Evolutionary conservation across 2,329 filamentous ascomycete species (phyloP), one percentile per base, ranked within the genome.

Genomic region (Epichloe bromicola): DNA sequence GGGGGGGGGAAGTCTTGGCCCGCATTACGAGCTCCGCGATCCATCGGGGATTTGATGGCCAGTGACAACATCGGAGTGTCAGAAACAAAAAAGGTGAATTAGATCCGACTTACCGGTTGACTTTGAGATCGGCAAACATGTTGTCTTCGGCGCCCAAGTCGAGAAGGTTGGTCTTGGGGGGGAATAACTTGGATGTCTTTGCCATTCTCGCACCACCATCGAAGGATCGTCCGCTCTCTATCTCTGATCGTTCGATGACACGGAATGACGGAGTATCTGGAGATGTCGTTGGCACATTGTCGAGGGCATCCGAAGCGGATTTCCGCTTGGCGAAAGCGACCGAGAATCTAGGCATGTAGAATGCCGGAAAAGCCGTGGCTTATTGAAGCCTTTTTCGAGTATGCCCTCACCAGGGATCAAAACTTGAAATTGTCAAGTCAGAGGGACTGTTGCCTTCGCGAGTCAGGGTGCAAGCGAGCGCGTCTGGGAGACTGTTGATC

Each of bases 281-380:
- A 55, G 70, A 65, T 14, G 57, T 55, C 65, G 70, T 60, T 58
- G 71, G 61, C 38, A 63, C 74, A 74, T 79, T 72, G 54, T 77
- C 74, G 55, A 75, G 65, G 56, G 74, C 75, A 56, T 77, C 73
- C 54, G 73, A 74, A 71, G 74, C 73, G 55, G 76, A 78, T 70
- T 75, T 80, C 72, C 78, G 78, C 75, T 75, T 71, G 61, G 69
- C 72, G 56, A 81, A 81, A 55, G 73, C 69, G 62, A 75, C 74
- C 55, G 76, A 74, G 65, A 82, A 81, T 68, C 75, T 79, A 77
- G 75, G 75, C 78, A 82, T 82, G 66, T 73, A 73, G 70, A 67
- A 63, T 54, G 61, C 59, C 55, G 61, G 57, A 48, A 54, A 54
- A 56, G 50, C 33, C 46, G 19, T 19, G 20, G 42, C 33, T 26